Evolutionary conservation across 257 asterid species (phyloP), one percentile per base, ranked within the genome.

Genomic region (Ilex aquifolium): DNA sequence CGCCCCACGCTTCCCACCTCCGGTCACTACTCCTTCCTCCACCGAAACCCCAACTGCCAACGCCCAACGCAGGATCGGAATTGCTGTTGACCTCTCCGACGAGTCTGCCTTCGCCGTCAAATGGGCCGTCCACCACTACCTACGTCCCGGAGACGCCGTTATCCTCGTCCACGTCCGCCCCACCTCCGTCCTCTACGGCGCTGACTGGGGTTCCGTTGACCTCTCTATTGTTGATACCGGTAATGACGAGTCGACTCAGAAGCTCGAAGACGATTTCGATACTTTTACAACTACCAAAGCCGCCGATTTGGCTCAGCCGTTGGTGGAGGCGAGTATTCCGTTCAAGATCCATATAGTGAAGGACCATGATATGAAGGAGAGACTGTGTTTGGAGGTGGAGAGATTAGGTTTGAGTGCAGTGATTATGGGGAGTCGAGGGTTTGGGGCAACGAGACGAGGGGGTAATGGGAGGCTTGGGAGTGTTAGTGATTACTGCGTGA

Each of bases 331-430:
- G 13, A 31, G 40, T 10, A 44, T 61, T 31, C 65, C 65, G 16
- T 61, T 66, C 50, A 67, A 77, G 69, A 70, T 77, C 36, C 76
- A 73, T 65, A 73, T 77, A 31, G 79, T 73, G 59, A 77, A 77
- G 69, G 82, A 77, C 44, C 82, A 77, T 48, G 82, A 77, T 62
- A 73, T 77, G 82, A 77, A 77, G 57, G 82, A 77, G 65, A 73
- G 82, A 69, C 71, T 77, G 5, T 77, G 82, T 60, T 57, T 77
- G 67, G 82, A 77, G 69, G 82, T 73, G 46, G 82, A 77, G 76
- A 69, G 82, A 66, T 51, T 77, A 61, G 82, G 82, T 7, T 36
- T 77, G 54, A 69, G 76, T 55, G 79, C 76, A 1, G 72, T 77
- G 58, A 73, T 77, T 53, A 77, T 77, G 79, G 82, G 82, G 36